Conservation (phyloP, 331 rosid genomes). For the Rosa hybrid region DNA sequence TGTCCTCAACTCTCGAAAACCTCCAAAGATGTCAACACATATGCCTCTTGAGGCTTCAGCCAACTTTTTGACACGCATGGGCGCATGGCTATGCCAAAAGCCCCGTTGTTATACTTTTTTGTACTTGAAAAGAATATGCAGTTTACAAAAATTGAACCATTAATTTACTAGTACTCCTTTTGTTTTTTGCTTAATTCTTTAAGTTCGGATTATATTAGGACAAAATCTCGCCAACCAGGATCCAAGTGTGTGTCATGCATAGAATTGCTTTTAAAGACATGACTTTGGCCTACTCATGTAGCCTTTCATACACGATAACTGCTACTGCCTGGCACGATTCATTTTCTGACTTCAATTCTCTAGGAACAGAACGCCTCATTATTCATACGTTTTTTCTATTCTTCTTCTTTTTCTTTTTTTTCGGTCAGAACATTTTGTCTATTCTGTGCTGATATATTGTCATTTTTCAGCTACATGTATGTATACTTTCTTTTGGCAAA, state of each 20-base stretch:
- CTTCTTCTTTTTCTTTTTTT: no score
- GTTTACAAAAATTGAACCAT: no score
- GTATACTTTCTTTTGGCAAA: no score
- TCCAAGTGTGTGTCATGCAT: not conserved
- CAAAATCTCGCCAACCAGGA: not conserved
- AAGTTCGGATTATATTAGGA: not conserved
- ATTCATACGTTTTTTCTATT: not conserved
- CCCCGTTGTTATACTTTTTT: not conserved
- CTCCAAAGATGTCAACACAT: conserved; percentile 73
- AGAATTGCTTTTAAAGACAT: not conserved
- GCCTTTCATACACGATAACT: not conserved
- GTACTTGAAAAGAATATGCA: no score
- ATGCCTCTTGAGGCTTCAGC: conserved; percentile 38
- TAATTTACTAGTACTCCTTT: not conserved
- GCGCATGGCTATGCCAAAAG: conserved; percentile 14
- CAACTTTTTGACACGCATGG: conserved; percentile 44
- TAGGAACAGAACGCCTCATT: not conserved
- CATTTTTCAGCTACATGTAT: not conserved
- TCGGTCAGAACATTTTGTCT: not conserved
- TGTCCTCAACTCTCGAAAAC: conserved; percentile 60
- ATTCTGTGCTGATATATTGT: not conserved
- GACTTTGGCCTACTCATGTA: not conserved
- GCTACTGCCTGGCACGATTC: not conserved
- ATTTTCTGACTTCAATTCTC: not conserved
- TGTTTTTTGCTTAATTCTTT: not conserved